Conservation (phyloP, 768 basidiomycete genomes). For the Trametes meyenii region DNA sequence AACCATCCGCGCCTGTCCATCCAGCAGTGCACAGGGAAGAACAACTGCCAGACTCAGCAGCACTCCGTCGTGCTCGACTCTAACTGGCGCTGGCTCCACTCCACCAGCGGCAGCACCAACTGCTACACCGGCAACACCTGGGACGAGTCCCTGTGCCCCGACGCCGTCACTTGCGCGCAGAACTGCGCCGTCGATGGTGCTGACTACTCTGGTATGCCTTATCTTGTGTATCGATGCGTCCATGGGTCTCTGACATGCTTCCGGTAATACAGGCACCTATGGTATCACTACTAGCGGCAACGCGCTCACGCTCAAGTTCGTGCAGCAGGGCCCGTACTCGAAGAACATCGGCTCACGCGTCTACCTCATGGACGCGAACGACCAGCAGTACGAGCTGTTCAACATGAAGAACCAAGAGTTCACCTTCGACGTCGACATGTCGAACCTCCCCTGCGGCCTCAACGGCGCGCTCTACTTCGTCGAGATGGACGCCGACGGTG, state of each 20-base stretch:
- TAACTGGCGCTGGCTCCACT: constrained; percentile 53
- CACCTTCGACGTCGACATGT: constrained; percentile 61
- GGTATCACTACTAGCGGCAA: constrained; percentile 38
- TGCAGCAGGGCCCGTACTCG: constrained; percentile 26
- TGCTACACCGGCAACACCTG: constrained; percentile 61
- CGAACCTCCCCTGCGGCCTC: constrained; percentile 57
- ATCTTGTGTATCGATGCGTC: constrained; percentile 33
- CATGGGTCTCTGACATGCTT: constrained; percentile 32
- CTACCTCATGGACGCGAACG: constrained; percentile 51
- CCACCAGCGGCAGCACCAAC: constrained; percentile 38
- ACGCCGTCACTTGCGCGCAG: constrained; percentile 47
- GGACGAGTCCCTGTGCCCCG: constrained; percentile 54
- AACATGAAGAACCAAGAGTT: constrained; percentile 57
- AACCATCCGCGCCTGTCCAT: constrained; percentile 49
- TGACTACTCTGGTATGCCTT: constrained; percentile 32
- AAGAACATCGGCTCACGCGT: constrained; percentile 41
- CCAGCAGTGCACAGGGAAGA: constrained; percentile 49
- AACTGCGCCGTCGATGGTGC: constrained; percentile 39
- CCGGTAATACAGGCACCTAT: constrained; percentile 36
- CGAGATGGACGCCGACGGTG: constrained; percentile 61
- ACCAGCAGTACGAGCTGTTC: constrained; percentile 47
- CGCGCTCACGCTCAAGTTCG: constrained; percentile 37
- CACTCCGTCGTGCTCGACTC: constrained; percentile 48
- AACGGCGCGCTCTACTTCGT: constrained; percentile 41
- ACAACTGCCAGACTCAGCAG: constrained; percentile 39